Evolutionary conservation across 1,284 basidiomycete species (phyloP).

Genomic region (Mycena citricolor): DNA sequence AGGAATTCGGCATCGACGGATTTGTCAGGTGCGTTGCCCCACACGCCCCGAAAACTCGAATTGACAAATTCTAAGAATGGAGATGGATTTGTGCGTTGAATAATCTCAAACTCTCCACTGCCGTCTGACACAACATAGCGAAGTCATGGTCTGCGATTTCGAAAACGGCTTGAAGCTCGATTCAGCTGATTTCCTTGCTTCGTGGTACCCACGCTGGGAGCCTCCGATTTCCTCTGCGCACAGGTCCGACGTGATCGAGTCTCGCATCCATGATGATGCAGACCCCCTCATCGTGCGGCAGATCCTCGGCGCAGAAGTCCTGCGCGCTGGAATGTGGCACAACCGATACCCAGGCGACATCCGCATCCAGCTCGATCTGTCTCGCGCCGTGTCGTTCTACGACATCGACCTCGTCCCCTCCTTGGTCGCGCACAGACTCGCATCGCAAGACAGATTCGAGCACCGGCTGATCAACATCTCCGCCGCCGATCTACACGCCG

Average conservation of each 20-base stretch:
- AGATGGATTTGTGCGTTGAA: slow-evolving; percentile 43
- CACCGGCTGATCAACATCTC: slow-evolving; percentile 36
- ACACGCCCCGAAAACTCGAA: neutral
- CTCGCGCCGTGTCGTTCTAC: slow-evolving; percentile 44
- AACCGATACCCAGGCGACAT: slow-evolving; percentile 42
- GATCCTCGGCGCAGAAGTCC: too few species aligned
- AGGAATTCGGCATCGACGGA: slow-evolving; percentile 33
- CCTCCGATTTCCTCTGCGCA: too few species aligned
- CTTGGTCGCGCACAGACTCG: slow-evolving; percentile 31
- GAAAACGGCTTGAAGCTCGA: slow-evolving; percentile 37
- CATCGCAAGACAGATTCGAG: slow-evolving; percentile 30
- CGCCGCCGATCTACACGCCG: slow-evolving; percentile 20
- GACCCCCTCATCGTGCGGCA: too few species aligned
- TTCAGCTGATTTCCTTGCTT: too few species aligned
- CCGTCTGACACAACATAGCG: slow-evolving; percentile 33
- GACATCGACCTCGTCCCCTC: slow-evolving; percentile 38
- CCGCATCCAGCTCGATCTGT: slow-evolving; percentile 42
- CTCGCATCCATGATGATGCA: too few species aligned
- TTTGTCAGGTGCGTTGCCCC: slow-evolving; percentile 38
- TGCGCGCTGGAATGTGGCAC: slow-evolving; percentile 41
- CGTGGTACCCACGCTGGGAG: too few species aligned
- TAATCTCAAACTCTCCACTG: neutral
- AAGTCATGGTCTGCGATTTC: slow-evolving; percentile 51
- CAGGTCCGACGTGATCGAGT: too few species aligned
- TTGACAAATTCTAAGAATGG: slow-evolving; percentile 38